Evolutionary conservation across 768 basidiomycete species (phyloP), one percentile per base, ranked within the genome.

Genomic region (Rhodotorula diobovata): DNA sequence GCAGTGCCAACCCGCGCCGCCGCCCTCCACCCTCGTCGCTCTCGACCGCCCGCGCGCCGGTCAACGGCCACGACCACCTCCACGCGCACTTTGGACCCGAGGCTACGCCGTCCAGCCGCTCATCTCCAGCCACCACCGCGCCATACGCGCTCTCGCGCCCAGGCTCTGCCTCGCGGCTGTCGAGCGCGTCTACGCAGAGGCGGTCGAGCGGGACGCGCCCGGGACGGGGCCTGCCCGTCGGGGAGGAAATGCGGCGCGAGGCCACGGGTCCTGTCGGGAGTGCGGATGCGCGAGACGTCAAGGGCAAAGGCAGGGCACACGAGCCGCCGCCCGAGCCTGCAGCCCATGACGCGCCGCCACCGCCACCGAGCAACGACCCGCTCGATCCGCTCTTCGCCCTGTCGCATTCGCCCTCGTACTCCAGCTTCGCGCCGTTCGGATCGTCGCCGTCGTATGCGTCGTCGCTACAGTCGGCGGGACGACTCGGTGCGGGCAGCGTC

Each of bases 331-430:
- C 0, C 16, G 53, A 18, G 9, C 18, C n/a, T 4, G 18, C 35
- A 2, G 16, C n/a, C 18, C 12, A 20, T 25, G 25, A 35, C 12
- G 35, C 25, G 8, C 48, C 35, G 32, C n/a, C 16, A 6, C 35
- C 39, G 20, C 18, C 48, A 11, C 34, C 32, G 30, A 28, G 9
- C 34, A 21, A 53, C 51, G 63, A 64, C 54, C 63, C 63, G 9
- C 66, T 61, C 41, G 60, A 67, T 34, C 65, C 65, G 21, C 66
- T 67, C 32, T 54, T 25, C 16, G 41, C 63, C 7, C 15, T 64
- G 16, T 28, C 18, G n/a, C 51, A 28, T 16, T 37, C 32, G 35
- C 35, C 51, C 14, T 41, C 46, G 18, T 14, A 53, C 30, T 30
- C 54, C 30, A 41, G 51, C 10, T 30, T 41, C 11, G 18, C 54